These are phyloP conservation scores for Linum trigynum DNA, from an alignment of 345 rosid genomes.

Conservation along the genomic window DNA sequence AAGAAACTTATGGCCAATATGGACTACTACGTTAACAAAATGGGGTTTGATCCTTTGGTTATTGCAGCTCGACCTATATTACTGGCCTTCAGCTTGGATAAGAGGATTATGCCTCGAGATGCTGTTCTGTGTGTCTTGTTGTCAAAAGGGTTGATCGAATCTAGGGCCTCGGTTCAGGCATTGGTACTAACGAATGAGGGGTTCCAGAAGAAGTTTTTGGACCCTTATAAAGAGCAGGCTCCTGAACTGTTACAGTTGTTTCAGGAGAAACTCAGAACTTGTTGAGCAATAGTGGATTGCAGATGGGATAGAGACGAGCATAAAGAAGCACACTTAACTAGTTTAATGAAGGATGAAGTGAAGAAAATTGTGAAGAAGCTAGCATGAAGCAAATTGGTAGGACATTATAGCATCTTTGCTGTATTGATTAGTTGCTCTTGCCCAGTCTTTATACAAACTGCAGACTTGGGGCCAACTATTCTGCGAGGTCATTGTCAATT, in stretches of 20 bases:
- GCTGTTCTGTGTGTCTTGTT: constrained; percentile 27
- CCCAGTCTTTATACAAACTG: too few relatives aligned
- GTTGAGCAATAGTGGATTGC: background rate
- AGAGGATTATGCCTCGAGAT: constrained; percentile 47
- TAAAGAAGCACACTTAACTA: background rate
- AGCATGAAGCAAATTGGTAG: too few relatives aligned
- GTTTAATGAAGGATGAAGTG: background rate
- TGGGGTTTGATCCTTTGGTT: constrained; percentile 26
- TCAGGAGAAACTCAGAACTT: background rate
- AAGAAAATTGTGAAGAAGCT: background rate
- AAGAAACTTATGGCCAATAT: constrained; percentile 30
- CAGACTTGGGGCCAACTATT: too few relatives aligned
- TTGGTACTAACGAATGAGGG: constrained; percentile 27
- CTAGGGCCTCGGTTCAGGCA: constrained; percentile 31
- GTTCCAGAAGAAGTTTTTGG: constrained; percentile 38
- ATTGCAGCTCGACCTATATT: constrained; percentile 31
- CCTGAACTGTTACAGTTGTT: constrained; percentile 31
- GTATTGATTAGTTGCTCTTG: too few relatives aligned
- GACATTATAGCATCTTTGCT: too few relatives aligned
- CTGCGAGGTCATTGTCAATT: too few relatives aligned
- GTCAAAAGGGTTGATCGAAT: constrained; percentile 35
- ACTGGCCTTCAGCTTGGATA: constrained; percentile 38
- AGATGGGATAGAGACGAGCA: background rate
- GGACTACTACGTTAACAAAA: constrained; percentile 43
- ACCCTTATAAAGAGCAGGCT: constrained; percentile 26